Conservation (phyloP, 2,329 filamentous ascomycete species). For the Claviceps arundinis region DNA sequence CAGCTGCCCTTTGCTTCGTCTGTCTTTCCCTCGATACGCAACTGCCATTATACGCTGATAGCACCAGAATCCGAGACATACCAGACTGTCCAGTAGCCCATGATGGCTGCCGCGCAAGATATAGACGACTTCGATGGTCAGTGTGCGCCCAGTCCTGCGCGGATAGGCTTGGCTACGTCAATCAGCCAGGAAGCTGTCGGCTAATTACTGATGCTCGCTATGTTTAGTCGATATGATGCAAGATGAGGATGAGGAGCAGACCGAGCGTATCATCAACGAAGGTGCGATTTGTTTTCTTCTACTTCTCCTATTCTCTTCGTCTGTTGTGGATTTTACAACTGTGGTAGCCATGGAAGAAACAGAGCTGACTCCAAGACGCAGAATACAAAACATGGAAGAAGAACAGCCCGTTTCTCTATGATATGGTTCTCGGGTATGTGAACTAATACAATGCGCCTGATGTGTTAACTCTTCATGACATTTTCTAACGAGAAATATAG, state of each 20-base stretch:
- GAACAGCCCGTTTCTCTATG: slow-evolving; percentile 95
- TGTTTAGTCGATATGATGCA: slow-evolving; percentile 28
- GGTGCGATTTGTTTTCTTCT: slow-evolving; percentile 30
- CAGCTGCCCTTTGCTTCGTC: neutral
- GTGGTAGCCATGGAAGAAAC: neutral
- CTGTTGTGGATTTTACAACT: too few species aligned
- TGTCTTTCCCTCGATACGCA: too few species aligned
- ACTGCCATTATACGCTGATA: neutral
- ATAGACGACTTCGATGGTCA: slow-evolving; percentile 24
- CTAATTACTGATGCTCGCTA: slow-evolving; percentile 4
- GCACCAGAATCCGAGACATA: neutral
- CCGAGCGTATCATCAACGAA: slow-evolving; percentile 90
- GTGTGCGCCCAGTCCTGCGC: slow-evolving; percentile 2
- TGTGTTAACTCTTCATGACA: neutral
- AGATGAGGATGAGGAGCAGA: slow-evolving; percentile 58
- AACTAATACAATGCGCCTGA: neutral
- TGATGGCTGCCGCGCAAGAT: slow-evolving; percentile 24
- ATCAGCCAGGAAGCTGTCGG: neutral
- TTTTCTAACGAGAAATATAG: slow-evolving; percentile 24
- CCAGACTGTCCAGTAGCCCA: neutral
- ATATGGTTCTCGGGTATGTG: slow-evolving; percentile 73
- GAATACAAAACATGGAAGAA: slow-evolving; percentile 99
- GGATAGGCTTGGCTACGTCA: neutral
- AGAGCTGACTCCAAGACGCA: slow-evolving; percentile 19
- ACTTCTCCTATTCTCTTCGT: neutral